A percentile compares a stretch with the other conserved stretches of the same genome.
Evolutionary conservation across 2,329 filamentous ascomycete species (phyloP).

Genomic region (Arachnomyces sp.): DNA sequence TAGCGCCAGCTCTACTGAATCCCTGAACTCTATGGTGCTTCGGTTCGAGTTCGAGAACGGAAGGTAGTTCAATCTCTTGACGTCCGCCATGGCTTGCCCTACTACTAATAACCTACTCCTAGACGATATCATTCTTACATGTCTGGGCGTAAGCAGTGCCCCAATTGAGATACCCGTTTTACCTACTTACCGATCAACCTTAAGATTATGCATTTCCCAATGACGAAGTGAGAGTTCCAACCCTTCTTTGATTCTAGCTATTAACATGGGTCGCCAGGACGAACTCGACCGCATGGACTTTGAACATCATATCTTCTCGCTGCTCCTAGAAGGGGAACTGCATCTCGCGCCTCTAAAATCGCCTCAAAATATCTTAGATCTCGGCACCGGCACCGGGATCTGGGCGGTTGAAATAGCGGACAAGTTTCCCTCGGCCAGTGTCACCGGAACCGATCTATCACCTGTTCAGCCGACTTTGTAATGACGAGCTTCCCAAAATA

Average conservation of each 20-base stretch:
- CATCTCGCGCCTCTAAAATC: constrained; percentile 20
- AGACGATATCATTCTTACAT: constrained; percentile 20
- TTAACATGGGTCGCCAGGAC: neutral
- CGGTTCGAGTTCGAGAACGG: neutral
- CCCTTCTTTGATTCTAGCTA: no score
- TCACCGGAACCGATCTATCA: constrained; percentile 20
- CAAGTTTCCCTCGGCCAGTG: constrained; percentile 18
- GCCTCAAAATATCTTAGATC: constrained; percentile 20
- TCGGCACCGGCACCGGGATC: constrained; percentile 32
- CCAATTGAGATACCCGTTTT: neutral
- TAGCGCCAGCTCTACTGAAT: neutral
- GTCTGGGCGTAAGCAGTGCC: constrained; percentile 5
- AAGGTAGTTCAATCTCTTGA: neutral
- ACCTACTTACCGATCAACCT: neutral
- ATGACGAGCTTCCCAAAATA: neutral
- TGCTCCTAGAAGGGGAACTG: constrained; percentile 20
- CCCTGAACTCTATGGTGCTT: neutral
- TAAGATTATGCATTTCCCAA: constrained; percentile 10
- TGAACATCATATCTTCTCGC: constrained; percentile 22
- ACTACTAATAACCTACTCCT: constrained; percentile 9
- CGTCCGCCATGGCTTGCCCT: neutral
- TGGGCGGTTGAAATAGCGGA: constrained; percentile 28
- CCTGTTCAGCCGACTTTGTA: constrained; percentile 2
- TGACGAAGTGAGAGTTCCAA: constrained; percentile 6
- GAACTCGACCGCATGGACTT: constrained; percentile 7